Base-by-base conservation (phyloP, 108 stramenopile species). In the Cylindrotheca fusiformis region DNA sequence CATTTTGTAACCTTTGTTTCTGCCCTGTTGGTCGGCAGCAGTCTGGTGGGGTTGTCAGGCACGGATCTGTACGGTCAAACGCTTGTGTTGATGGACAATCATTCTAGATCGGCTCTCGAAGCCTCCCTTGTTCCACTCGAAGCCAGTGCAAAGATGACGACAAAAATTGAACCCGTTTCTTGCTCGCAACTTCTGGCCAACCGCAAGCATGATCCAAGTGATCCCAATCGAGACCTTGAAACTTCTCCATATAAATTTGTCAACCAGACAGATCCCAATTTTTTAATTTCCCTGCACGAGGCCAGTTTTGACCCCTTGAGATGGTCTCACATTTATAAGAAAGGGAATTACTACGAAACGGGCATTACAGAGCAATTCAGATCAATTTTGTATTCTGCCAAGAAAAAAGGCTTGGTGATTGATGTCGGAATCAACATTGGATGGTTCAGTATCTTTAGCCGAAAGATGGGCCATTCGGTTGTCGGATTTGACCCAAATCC, bases 371-470 rank as follows among this genome's bases (percentile, higher is more conserved):
- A 32, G 22, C 41, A 19, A 24, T 59, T 59, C 25, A 17, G 32
- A 44, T 24, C 18, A 17, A 59, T 59, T 24, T 24, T 59, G 18
- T 14, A 14, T 10, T 10, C 6, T 41, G 14, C 36, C 14, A 41
- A 6, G 10, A 6, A 41, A 41, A 6, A 6, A 14, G 44, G 19
- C 5, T 23, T 59, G 33, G 72, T 71, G 19, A 52, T 78, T 23
- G 77, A 78, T 59, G 77, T 73, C 1, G 77, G 77, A 12, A 56
- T 53, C 27, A 78, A 78, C 58, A 69, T 78, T 27, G 77, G 77
- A 17, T 78, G 62, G 61, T 73, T 60, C 50, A 68, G 65, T 10
- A 21, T 73, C 4, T 29, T 73, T 18, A 36, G 67, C 3, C 54
- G 55, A 31, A 22, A 66, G 2, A 48, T 53, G 24, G 67, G 55